phyloP scores from a whole-genome alignment of 2,329 filamentous ascomycete genomes.

The Monosporascus ibericus region DNA sequence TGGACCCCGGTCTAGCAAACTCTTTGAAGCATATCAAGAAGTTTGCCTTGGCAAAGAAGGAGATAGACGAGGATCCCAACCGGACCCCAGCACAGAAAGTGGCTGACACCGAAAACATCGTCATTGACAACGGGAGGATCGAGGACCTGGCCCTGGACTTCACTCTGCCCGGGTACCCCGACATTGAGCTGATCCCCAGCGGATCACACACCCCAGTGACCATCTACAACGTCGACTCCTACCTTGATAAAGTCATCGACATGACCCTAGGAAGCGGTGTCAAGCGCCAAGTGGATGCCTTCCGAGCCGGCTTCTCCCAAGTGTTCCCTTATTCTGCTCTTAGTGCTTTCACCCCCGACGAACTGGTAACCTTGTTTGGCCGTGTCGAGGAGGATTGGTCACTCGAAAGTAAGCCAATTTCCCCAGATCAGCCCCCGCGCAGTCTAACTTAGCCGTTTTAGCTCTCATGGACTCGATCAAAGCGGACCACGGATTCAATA shows the following conservation, averaged over 20 bases:
- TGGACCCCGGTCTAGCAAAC: slow-evolving; percentile 79
- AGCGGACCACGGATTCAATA: slow-evolving; percentile 96
- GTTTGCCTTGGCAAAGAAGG: slow-evolving; percentile 76
- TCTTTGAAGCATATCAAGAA: slow-evolving; percentile 84
- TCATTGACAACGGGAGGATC: slow-evolving; percentile 68
- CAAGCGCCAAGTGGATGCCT: slow-evolving; percentile 82
- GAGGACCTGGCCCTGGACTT: slow-evolving; percentile 92
- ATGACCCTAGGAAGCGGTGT: slow-evolving; percentile 88
- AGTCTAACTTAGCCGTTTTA: slow-evolving; percentile 31
- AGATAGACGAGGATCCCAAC: slow-evolving; percentile 65
- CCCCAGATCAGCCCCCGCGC: not conserved
- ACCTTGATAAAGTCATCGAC: slow-evolving; percentile 85
- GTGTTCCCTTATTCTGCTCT: slow-evolving; percentile 94
- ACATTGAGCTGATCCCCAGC: slow-evolving; percentile 72
- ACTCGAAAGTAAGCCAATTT: slow-evolving; percentile 71
- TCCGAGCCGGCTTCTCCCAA: slow-evolving; percentile 84
- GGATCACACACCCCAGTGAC: slow-evolving; percentile 72
- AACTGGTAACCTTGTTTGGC: slow-evolving; percentile 91
- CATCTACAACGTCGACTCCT: slow-evolving; percentile 85
- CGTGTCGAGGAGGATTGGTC: slow-evolving; percentile 94
- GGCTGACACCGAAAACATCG: slow-evolving; percentile 60
- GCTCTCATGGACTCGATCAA: slow-evolving; percentile 98
- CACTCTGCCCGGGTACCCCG: slow-evolving; percentile 83
- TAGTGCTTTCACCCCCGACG: slow-evolving; percentile 88
- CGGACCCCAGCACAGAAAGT: slow-evolving; percentile 67